Conservation (phyloP, 2,329 filamentous ascomycete species). For the Alternaria sp. region DNA sequence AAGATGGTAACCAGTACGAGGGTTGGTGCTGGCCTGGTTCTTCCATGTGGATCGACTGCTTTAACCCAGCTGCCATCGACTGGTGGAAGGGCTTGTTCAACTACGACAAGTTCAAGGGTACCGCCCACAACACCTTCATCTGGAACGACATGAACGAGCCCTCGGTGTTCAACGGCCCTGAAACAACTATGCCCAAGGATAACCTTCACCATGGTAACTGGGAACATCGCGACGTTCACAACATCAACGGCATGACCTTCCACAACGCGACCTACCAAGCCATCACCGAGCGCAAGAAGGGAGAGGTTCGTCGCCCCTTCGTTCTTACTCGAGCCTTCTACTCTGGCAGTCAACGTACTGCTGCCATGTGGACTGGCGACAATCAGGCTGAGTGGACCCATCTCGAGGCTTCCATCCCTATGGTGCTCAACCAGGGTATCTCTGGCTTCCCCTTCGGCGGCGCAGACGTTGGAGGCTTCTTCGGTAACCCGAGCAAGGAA, state of each 20-base stretch:
- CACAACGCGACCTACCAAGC: slow-evolving; percentile 93
- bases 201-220: slow-evolving; percentile 90
- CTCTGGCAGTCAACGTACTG: slow-evolving; percentile 85
- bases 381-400: slow-evolving; percentile 95
- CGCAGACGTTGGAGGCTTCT: slow-evolving; percentile 97
- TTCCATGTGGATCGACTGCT: slow-evolving; percentile 95
- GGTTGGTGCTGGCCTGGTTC: slow-evolving; percentile 99
- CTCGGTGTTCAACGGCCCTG: slow-evolving; percentile 97
- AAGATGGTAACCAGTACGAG: slow-evolving; percentile 87
- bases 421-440: slow-evolving; percentile 92
- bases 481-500: slow-evolving; percentile 94
- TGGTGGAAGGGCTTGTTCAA: slow-evolving; percentile 94
- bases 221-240: slow-evolving; percentile 98
- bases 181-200: slow-evolving; percentile 99
- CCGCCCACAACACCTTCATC: slow-evolving; percentile 84
- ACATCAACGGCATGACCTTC: slow-evolving; percentile 93
- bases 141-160: slow-evolving; percentile 99
- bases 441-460: slow-evolving; percentile 93
- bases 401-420: slow-evolving; percentile 86
- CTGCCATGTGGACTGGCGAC: slow-evolving; percentile 99
- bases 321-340: slow-evolving; percentile 93
- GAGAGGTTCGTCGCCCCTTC: slow-evolving; percentile 85
- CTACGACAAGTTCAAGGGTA: slow-evolving; percentile 87
- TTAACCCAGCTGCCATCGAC: slow-evolving; percentile 87
- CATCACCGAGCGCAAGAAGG: slow-evolving; percentile 82